Conservation (phyloP, 73 alveolate species). For the Tetrahymena borealis region DNA sequence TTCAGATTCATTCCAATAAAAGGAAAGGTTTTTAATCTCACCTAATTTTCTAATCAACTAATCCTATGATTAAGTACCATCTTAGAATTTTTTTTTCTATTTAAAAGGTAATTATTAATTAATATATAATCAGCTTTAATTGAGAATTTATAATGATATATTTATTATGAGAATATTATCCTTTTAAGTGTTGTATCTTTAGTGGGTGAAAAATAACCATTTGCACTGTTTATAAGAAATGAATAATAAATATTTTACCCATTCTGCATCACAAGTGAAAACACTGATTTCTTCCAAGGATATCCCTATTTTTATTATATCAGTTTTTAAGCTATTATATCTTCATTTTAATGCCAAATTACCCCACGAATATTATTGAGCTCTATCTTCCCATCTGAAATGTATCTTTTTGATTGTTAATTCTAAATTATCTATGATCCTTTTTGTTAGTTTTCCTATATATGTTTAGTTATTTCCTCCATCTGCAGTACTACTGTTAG, state of each 20-base stretch:
- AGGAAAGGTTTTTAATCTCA: neutral
- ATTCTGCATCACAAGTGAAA: neutral
- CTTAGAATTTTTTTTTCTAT: neutral
- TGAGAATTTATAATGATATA: too few species aligned
- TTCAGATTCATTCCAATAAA: neutral
- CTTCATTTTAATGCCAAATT: neutral
- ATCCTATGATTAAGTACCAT: neutral
- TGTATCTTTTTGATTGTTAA: conserved; percentile 80
- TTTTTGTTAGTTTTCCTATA: conserved; percentile 74
- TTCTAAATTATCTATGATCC: conserved; percentile 87
- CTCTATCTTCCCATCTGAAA: conserved; percentile 77
- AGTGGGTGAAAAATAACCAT: too few species aligned
- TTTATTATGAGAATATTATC: too few species aligned
- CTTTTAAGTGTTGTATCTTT: too few species aligned
- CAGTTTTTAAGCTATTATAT: neutral
- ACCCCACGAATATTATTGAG: neutral
- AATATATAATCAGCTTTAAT: too few species aligned
- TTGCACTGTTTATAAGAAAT: too few species aligned
- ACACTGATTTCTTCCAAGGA: neutral
- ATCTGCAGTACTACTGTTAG: conserved; percentile 7
- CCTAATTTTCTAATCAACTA: neutral
- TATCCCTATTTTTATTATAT: neutral
- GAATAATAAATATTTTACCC: neutral
- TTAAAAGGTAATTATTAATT: neutral
- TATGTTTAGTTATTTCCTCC: conserved; percentile 61